phyloP scores from a whole-genome alignment of 768 basidiomycete species.

The Boletus tylopilopsis region DNA sequence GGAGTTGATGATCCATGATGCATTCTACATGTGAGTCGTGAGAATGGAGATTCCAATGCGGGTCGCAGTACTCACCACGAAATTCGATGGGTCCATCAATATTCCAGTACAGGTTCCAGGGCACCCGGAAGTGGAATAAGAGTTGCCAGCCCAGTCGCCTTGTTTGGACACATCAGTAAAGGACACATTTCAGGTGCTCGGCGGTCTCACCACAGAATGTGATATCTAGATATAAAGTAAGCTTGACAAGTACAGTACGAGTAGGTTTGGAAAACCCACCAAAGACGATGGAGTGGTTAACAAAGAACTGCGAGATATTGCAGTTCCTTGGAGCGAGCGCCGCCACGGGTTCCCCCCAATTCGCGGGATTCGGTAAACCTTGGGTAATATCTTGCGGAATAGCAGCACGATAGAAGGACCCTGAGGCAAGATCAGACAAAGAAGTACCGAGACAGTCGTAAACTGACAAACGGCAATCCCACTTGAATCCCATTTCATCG shows the following conservation, averaged over 20 bases:
- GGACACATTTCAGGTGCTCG: neutral
- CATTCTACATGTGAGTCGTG: conserved; percentile 48
- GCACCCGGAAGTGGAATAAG: conserved; percentile 68
- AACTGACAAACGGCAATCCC: conserved; percentile 71
- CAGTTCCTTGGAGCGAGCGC: conserved; percentile 51
- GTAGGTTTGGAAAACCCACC: conserved; percentile 41
- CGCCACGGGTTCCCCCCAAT: conserved; percentile 70
- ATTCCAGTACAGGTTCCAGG: conserved; percentile 67
- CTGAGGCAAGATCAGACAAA: conserved; percentile 33
- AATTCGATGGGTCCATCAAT: conserved; percentile 66
- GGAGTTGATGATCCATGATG: conserved; percentile 76
- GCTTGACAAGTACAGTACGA: conserved; percentile 1
- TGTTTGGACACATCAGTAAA: conserved; percentile 10
- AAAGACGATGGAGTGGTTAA: conserved; percentile 71
- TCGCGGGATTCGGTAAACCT: conserved; percentile 60
- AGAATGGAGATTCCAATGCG: neutral
- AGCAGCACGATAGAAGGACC: conserved; percentile 80
- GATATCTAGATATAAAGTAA: conserved; percentile 50
- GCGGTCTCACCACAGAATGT: conserved; percentile 67
- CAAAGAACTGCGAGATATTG: conserved; percentile 55
- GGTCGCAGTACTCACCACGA: conserved; percentile 48
- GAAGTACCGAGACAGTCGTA: neutral
- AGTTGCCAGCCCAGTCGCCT: conserved; percentile 86
- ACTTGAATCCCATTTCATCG: conserved; percentile 83
- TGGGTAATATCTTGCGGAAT: conserved; percentile 62